Evolutionary conservation across 805 yeast genomes (phyloP), one percentile per base, ranked within the genome.

Genomic region (Hemisphaericaspora nanyangensis): DNA sequence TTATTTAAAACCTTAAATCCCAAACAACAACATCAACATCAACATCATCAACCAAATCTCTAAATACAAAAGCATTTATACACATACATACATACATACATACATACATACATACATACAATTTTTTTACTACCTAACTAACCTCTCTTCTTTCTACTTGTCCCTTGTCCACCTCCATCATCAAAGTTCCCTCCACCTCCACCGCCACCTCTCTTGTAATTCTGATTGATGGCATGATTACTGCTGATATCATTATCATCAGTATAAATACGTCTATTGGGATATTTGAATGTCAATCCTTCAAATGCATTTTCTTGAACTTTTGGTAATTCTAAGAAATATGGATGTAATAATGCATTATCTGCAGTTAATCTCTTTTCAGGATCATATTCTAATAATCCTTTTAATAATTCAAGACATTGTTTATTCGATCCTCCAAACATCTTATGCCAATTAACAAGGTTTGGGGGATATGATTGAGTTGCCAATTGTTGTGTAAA

Each of bases 391-490:
- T 77, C 84, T 37, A 93, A 61, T 29, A 93, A 56, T 30, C 75
- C 74, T 27, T 76, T 65, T 19, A 91, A 61, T 19, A 91, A 63
- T 41, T 77, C 75, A 16, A 85, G 68, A 31, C 95, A 89, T 48
- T 71, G 71, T 41, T 75, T 76, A 54, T 83, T 85, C 5, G 79
- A 67, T 0, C 87, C 91, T 11, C 95, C 95, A 20, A 85, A 79
- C 2, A 86, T 72, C 45, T 82, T 85, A 57, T 83, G 91, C 99
- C 99, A 93, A 10, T 81, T 79, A 29, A 78, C 78, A 29, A 93
- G 63, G 51, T 83, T 85, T 10, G 82, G 70, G 1, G 88, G 85
- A 50, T 80, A 84, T 15, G 69, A 67, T 31, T 76, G 77, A 15
- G 31, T 16, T 34, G 70, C 70, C 17, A 61, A 51, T 38, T 80